phyloP scores from a whole-genome alignment of 1,284 basidiomycete genomes.

The Irpex sp. region DNA sequence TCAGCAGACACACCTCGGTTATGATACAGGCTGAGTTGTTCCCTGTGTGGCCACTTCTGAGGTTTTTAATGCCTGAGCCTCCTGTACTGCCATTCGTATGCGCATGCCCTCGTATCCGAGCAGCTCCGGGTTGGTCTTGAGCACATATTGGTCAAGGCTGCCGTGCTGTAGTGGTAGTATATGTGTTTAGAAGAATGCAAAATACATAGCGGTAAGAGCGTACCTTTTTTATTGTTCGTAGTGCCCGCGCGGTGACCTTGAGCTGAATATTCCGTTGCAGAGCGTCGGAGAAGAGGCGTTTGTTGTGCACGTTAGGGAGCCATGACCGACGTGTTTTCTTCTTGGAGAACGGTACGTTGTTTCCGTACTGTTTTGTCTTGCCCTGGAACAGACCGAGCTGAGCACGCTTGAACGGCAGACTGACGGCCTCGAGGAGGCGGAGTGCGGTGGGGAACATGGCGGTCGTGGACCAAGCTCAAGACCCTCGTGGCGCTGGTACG shows the following conservation, averaged over 20 bases:
- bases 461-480: not conserved
- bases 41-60: not conserved
- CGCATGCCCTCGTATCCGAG: constrained; percentile 77
- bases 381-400: constrained; percentile 79
- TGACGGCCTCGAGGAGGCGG: constrained; percentile 34
- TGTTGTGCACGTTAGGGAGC: constrained; percentile 83
- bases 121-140: constrained; percentile 58
- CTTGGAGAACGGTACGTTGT: constrained; percentile 89
- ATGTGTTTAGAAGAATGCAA: no score
- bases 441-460: constrained; percentile 33
- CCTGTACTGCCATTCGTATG: constrained; percentile 51
- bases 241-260: constrained; percentile 70
- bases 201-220: constrained; percentile 6
- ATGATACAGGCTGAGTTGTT: not conserved
- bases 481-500: not conserved
- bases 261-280: constrained; percentile 56
- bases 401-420: constrained; percentile 72
- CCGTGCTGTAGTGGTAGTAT: constrained; percentile 50
- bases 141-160: constrained; percentile 77
- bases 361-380: constrained; percentile 76
- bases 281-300: constrained; percentile 65
- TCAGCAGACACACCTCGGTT: constrained; percentile 1
- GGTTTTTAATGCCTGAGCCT: constrained; percentile 11
- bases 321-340: constrained; percentile 89
- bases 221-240: constrained; percentile 81